phyloP scores from a whole-genome alignment of 306 rosid genomes.

The Dryas drummondii region DNA sequence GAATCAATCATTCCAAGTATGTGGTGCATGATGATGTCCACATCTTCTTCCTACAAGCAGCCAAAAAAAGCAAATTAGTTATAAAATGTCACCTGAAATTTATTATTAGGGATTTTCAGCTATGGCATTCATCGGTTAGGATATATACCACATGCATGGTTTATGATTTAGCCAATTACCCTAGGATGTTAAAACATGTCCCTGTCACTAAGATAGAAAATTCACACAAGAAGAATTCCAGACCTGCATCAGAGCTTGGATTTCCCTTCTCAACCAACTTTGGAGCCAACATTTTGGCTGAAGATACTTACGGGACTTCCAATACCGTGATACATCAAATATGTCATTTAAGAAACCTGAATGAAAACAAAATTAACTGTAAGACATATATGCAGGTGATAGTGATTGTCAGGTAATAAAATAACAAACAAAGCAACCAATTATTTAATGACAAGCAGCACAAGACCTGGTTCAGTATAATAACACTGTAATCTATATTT shows the following conservation, averaged over 20 bases:
- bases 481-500: constrained; percentile 85
- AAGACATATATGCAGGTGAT: not conserved
- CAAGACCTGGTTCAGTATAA: constrained; percentile 79
- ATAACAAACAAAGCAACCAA: constrained; percentile 7
- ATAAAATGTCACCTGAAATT: constrained; percentile 12
- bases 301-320: constrained; percentile 61
- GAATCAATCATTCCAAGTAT: constrained; percentile 54
- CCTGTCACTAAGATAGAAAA: not conserved
- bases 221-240: constrained; percentile 1
- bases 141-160: not conserved
- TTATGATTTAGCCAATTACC: not conserved
- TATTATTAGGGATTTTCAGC: not conserved
- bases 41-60: constrained; percentile 77
- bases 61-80: constrained; percentile 13
- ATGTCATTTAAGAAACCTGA: constrained; percentile 64
- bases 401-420: constrained; percentile 10
- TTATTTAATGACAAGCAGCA: constrained; percentile 18
- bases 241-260: constrained; percentile 84
- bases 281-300: constrained; percentile 78
- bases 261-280: constrained; percentile 82
- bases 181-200: not conserved
- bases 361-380: constrained; percentile 21
- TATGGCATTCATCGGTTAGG: not conserved
- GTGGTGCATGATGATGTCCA: constrained; percentile 76
- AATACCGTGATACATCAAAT: constrained; percentile 51